Evolutionary conservation across 148 eudicot species (phyloP).

Genomic region (Rhododendron molle): DNA sequence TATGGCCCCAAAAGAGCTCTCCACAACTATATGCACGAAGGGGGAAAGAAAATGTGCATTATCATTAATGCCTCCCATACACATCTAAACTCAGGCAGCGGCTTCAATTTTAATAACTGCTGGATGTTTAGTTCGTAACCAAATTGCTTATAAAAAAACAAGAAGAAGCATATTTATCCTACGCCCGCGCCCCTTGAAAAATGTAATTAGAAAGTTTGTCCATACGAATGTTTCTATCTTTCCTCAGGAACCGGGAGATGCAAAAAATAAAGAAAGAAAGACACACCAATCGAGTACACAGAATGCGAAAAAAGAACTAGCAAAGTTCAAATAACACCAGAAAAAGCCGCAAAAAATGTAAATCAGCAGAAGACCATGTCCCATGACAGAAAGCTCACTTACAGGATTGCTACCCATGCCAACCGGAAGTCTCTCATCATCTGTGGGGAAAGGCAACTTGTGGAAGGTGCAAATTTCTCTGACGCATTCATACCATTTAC

Average conservation of each 20-base stretch:
- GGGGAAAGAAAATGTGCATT: neutral
- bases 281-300: neutral
- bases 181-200: neutral
- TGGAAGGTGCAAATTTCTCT: conserved; percentile 64
- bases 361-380: neutral
- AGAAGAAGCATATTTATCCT: neutral
- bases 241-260: neutral
- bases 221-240: neutral
- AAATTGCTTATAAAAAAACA: neutral
- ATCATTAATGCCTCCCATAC: neutral
- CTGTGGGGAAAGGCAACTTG: conserved; percentile 53
- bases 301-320: conserved; percentile 6
- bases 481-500: conserved; percentile 62
- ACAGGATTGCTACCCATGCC: conserved; percentile 99
- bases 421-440: conserved; percentile 83
- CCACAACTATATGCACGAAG: neutral
- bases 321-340: neutral
- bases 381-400: conserved; percentile 28
- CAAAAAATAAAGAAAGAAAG: neutral
- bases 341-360: neutral
- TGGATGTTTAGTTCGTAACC: neutral
- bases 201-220: neutral
- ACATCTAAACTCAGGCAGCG: neutral
- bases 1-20: neutral
- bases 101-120: neutral